Evolutionary conservation across 1,284 basidiomycete genomes (phyloP).

Genomic region (Ganoderma sinense): DNA sequence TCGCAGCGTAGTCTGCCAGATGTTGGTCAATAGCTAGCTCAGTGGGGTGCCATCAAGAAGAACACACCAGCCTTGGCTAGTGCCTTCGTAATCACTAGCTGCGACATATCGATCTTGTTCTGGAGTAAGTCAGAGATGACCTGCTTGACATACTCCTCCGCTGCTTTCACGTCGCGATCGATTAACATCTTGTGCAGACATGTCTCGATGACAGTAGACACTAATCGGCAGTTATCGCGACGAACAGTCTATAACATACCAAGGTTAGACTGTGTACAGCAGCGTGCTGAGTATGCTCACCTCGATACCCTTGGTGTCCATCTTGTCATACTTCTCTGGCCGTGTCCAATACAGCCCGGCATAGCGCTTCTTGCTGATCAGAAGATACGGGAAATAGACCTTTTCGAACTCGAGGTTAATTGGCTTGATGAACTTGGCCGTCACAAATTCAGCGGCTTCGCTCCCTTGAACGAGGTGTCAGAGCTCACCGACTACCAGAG

Average conservation of each 20-base stretch:
- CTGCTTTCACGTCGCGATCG: slow-evolving; percentile 90
- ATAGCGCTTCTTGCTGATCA: slow-evolving; percentile 98
- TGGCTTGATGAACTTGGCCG: slow-evolving; percentile 89
- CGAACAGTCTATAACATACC: slow-evolving; percentile 79
- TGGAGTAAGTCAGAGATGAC: slow-evolving; percentile 93
- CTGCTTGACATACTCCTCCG: slow-evolving; percentile 94
- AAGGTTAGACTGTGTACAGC: slow-evolving; percentile 12
- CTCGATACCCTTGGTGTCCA: slow-evolving; percentile 99
- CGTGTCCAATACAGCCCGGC: slow-evolving; percentile 97
- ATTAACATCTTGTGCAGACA: slow-evolving; percentile 97
- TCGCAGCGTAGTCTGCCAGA: slow-evolving; percentile 79
- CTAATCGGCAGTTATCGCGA: slow-evolving; percentile 94
- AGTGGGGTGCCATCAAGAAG: neutral
- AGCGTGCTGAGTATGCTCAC: slow-evolving; percentile 50
- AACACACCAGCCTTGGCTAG: slow-evolving; percentile 82
- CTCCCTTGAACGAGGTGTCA: slow-evolving; percentile 61
- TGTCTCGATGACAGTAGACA: slow-evolving; percentile 96
- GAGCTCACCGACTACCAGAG: neutral
- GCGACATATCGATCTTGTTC: slow-evolving; percentile 97
- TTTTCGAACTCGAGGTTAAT: slow-evolving; percentile 99
- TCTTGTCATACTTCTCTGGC: slow-evolving; percentile 94
- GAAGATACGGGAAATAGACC: slow-evolving; percentile 95
- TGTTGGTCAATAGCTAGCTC: neutral
- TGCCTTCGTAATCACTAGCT: slow-evolving; percentile 97
- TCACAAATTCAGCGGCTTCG: slow-evolving; percentile 95